phyloP scores from a whole-genome alignment of 1,284 basidiomycete genomes.

The Moniliella sp. region DNA sequence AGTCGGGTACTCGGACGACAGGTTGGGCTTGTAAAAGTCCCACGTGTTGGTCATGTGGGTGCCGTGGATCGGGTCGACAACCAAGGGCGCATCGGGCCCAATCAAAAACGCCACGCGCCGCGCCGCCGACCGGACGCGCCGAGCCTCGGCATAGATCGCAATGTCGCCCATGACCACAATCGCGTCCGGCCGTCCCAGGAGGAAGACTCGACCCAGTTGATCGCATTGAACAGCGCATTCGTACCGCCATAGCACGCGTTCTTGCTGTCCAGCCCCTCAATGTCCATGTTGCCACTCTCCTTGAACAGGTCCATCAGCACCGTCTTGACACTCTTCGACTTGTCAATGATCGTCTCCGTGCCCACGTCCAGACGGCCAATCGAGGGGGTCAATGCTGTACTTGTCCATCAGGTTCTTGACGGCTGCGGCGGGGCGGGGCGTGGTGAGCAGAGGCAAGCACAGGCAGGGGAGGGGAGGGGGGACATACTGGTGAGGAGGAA shows the following conservation, averaged over 20 bases:
- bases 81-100: slow-evolving; percentile 80
- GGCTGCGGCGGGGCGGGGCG: too few species aligned
- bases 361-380: slow-evolving; percentile 94
- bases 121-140: slow-evolving; percentile 90
- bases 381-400: slow-evolving; percentile 80
- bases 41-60: slow-evolving; percentile 93
- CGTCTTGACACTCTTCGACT: slow-evolving; percentile 97
- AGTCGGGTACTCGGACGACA: slow-evolving; percentile 58
- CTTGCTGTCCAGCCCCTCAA: slow-evolving; percentile 96
- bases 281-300: slow-evolving; percentile 73
- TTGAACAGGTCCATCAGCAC: slow-evolving; percentile 94
- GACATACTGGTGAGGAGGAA: slow-evolving; percentile 71
- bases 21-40: slow-evolving; percentile 35
- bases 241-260: slow-evolving; percentile 98
- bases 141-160: slow-evolving; percentile 89
- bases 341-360: slow-evolving; percentile 98
- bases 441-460: not conserved
- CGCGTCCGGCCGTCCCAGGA: slow-evolving; percentile 97
- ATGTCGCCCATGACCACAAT: slow-evolving; percentile 94
- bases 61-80: slow-evolving; percentile 83
- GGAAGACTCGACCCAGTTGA: slow-evolving; percentile 73
- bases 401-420: slow-evolving; percentile 62
- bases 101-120: slow-evolving; percentile 83
- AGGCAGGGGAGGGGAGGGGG: not conserved
- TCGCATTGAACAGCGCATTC: slow-evolving; percentile 85